Evolutionary conservation across 2,329 filamentous ascomycete species (phyloP), one percentile per base, ranked within the genome.

Genomic region (Aspergillus luchuensis): DNA sequence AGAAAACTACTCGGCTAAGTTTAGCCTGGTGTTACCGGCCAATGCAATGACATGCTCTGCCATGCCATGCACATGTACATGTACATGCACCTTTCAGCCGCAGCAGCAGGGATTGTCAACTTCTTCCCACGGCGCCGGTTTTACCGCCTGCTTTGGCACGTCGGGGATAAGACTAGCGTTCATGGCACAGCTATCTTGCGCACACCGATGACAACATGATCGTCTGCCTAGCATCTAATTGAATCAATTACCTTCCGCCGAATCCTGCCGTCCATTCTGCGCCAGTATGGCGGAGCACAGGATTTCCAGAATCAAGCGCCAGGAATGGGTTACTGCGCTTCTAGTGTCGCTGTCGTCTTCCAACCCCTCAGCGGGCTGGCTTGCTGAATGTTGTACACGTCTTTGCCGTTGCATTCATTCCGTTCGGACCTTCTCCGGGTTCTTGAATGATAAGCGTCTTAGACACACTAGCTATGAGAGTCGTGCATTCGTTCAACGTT

Each of bases 31-130:
- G 47, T 28, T 30, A 50, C 15, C 21, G 15, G 7, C 15, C 25
- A 17, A 50, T 30, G 47, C 15, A 17, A 28, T 25, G 39, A 19
- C 7, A 23, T 15, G 45, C 13, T 25, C 25, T 50, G 23, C 15
- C 25, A 49, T 49, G 47, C n/a, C 47, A 49, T 49, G 47, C 47
- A 49, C 47, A 49, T 49, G 41, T 21, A 45, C 41, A 49, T 49
- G 41, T 21, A 45, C 41, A 45, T 45, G 47, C 47, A 50, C 47
- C 47, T 50, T 50, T 50, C 47, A 50, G 47, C 47, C 47, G 25
- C 47, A 50, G 47, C 8, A n/a, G 25, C 47, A 50, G 47, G 25
- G 47, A 28, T 30, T 13, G n/a, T 21, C 17, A 45, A 17, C 41
- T 45, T 21, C n/a, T 13, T 21, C 21, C 41, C 41, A 45, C 19